Evolutionary conservation across 257 asterid species (phyloP), one percentile per base, ranked within the genome.

Genomic region (Solanum microdontum): DNA sequence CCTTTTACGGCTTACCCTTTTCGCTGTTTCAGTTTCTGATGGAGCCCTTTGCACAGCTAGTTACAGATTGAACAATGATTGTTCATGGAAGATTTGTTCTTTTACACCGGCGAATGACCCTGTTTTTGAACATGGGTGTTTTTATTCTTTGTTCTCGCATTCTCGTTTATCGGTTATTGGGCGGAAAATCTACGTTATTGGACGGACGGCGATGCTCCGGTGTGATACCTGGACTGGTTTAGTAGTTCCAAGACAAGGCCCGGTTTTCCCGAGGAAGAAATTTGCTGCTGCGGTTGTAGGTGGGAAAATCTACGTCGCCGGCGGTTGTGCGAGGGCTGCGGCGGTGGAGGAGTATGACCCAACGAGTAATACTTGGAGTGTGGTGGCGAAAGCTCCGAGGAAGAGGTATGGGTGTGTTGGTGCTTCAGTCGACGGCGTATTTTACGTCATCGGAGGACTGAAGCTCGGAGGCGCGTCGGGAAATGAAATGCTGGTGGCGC

Each of bases 341-440:
- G 96, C 86, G 72, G 96, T 96, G 83, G 99, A 96, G 91, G 99
- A 93, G 90, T 96, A 93, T 83, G 96, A 96, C 15, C 98, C 99
- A 0, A 93, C 87, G 0, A 92, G 51, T 37, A 90, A 95, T 60
- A 83, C 21, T 33, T 96, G 99, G 98, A 91, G 92, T 88, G 94
- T 93, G 90, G 91, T 93, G 8, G 79, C 94, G 0, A 87, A 93
- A 36, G 94, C 96, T 72, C 95, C 98, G 3, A 82, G 96, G 82
- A 92, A 93, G 88, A 87, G 99, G 79, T 96, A 95, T 33, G 98
- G 98, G 0, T 96, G 99, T 85, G 87, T 95, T 9, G 99, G 98
- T 2, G 96, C 96, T 7, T 83, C 98, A 10, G 94, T 87, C 5
- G 98, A 95, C 60, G 98, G 98, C 1, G 91, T 95, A 6, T 94